Evolutionary conservation across 2,329 filamentous ascomycete species (phyloP).

Genomic region (Epichloe scottii): DNA sequence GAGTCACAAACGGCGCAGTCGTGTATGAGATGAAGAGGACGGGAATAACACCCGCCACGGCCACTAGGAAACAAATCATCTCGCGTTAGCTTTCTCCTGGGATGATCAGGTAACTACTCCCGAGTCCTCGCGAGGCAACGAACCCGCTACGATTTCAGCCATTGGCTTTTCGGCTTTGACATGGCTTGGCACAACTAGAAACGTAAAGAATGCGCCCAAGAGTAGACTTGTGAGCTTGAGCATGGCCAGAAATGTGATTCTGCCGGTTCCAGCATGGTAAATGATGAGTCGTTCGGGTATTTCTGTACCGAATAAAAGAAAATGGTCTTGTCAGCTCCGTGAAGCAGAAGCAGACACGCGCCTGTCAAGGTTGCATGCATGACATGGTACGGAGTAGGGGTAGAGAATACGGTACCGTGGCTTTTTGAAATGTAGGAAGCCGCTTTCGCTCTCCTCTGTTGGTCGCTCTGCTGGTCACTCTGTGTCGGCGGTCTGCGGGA

Average conservation of each 20-base stretch:
- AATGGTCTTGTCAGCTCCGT: no score
- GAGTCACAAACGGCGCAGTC: slow-evolving; percentile 58
- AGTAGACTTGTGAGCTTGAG: slow-evolving; percentile 61
- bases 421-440: slow-evolving; percentile 7
- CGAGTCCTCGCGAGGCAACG: slow-evolving; percentile 8
- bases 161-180: slow-evolving; percentile 26
- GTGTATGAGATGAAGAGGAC: slow-evolving; percentile 51
- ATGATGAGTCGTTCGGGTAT: slow-evolving; percentile 52
- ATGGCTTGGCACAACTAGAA: slow-evolving; percentile 51
- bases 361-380: no score
- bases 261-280: slow-evolving; percentile 60
- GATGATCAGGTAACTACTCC: background rate
- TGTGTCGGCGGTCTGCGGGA: background rate
- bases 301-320: slow-evolving; percentile 17
- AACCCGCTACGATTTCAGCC: slow-evolving; percentile 25
- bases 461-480: background rate
- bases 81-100: background rate
- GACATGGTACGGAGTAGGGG: background rate
- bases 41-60: slow-evolving; percentile 49
- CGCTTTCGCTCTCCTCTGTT: slow-evolving; percentile 13
- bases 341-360: no score
- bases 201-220: slow-evolving; percentile 51
- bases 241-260: slow-evolving; percentile 55
- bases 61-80: slow-evolving; percentile 26
- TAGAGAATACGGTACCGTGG: background rate